phyloP scores from a whole-genome alignment of 2,329 filamentous ascomycete genomes.

The Cryphonectria japonica region DNA sequence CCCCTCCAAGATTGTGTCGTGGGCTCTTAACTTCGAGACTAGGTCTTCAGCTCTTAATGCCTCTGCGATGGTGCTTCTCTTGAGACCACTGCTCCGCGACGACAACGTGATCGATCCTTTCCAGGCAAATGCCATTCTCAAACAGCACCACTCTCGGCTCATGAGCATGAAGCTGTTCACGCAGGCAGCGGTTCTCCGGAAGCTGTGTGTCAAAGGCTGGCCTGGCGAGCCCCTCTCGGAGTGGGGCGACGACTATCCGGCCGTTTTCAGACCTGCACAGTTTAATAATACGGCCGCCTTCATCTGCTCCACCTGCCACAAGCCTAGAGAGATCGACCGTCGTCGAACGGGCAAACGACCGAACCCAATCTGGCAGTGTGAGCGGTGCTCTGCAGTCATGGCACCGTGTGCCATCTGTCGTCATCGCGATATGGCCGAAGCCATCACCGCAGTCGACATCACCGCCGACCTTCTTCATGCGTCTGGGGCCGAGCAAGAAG shows the following conservation, averaged over 20 bases:
- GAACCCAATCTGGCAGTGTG: constrained; percentile 58
- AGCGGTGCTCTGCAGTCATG: constrained; percentile 57
- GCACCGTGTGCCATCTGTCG: constrained; percentile 63
- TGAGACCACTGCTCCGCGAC: constrained; percentile 60
- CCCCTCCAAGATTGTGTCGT: constrained; percentile 57
- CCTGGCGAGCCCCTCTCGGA: constrained; percentile 49
- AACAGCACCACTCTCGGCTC: constrained; percentile 63
- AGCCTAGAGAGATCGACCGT: constrained; percentile 54
- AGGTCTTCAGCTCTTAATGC: constrained; percentile 61
- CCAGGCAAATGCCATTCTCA: constrained; percentile 59
- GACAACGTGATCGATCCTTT: constrained; percentile 57
- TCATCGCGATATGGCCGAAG: constrained; percentile 52
- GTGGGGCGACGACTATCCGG: constrained; percentile 60
- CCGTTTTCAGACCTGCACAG: constrained; percentile 58
- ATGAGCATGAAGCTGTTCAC: constrained; percentile 63
- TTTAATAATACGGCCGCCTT: constrained; percentile 58
- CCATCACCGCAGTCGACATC: constrained; percentile 32
- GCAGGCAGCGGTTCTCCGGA: constrained; percentile 64
- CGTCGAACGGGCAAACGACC: not conserved
- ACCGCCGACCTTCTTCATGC: constrained; percentile 3
- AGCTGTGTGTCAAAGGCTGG: constrained; percentile 63
- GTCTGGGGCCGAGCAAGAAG: constrained; percentile 6
- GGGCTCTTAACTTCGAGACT: constrained; percentile 60
- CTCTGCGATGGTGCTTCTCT: constrained; percentile 62
- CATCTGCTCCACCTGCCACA: constrained; percentile 59